Base-by-base conservation (phyloP, 345 rosid genomes). In the Geranium brycei region DNA sequence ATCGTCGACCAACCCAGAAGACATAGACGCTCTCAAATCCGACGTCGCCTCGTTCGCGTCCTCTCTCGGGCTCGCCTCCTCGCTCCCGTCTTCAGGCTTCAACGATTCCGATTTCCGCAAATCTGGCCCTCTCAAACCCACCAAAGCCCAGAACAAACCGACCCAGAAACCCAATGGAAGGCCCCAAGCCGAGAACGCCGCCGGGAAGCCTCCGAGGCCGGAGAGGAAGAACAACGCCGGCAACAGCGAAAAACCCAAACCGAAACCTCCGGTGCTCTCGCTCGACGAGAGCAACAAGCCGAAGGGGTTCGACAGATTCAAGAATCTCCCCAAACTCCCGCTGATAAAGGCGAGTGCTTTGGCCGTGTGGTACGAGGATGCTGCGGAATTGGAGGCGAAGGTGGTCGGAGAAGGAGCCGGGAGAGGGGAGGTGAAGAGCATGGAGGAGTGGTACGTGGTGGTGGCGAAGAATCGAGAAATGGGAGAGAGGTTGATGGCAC, bases 401-500 rank as follows among this genome's bases (percentile, higher is more conserved):
- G 91, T 88, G 11, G 68, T 91, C n/a, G 78, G 88, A 11, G 76
- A 65, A 31, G 80, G 62, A 71, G 60, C 38, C 68, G 69, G 61
- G 63, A 75, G 60, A 69, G 57, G 69, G 75, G 79, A 71, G n/a
- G 75, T 72, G 68, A 66, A 60, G 55, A 76, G 75, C 7, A 76
- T 80, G 76, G 82, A 71, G 64, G 90, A 81, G 41, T 74, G 85
- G 85, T 82, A 77, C 65, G 62, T 57, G 40, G 66, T 78, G 10
- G 89, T 79, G 73, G 91, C 78, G 78, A 66, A 69, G 79, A 90
- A 85, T 81, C 83, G 80, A 68, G 85, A 83, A 71, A 31, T 88
- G 51, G 99, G 91, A 35, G 99, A 93, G 79, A 78, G 90, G 62
- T 64, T 93, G 81, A 71, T 90, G 79, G 81, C 85, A 84, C 97